Conservation (phyloP, 805 yeast genomes). For the Candida multigemmis region DNA sequence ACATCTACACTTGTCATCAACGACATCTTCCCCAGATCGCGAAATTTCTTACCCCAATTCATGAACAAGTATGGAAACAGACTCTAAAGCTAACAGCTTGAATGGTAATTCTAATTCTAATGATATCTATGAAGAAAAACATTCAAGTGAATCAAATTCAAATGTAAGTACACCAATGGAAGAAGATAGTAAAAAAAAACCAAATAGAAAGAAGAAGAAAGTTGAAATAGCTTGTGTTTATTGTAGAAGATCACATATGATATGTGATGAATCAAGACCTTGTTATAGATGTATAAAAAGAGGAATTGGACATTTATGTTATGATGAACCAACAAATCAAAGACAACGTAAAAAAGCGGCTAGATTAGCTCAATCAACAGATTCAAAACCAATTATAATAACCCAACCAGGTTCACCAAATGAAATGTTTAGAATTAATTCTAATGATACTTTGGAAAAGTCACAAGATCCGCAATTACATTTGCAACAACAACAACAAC, state of each 20-base stretch:
- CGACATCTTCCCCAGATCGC: too few species aligned
- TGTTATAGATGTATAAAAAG: conserved; percentile 80
- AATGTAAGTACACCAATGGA: too few species aligned
- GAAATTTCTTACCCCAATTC: too few species aligned
- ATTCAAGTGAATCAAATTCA: too few species aligned
- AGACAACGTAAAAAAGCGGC: conserved; percentile 32
- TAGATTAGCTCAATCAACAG: conserved; percentile 8
- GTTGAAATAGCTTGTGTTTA: conserved; percentile 74
- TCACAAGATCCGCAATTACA: conserved; percentile 2
- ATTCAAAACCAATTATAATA: conserved; percentile 3
- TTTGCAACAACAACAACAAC: conserved; percentile 1
- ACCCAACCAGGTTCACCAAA: conserved; percentile 1
- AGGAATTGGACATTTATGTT: conserved; percentile 82
- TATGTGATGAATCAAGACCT: conserved; percentile 73
- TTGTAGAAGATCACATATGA: conserved; percentile 90
- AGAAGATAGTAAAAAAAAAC: too few species aligned
- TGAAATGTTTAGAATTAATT: too few species aligned
- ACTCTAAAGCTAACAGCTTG: too few species aligned
- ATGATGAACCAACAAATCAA: conserved; percentile 51
- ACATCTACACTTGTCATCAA: too few species aligned
- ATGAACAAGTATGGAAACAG: too few species aligned
- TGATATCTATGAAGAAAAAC: too few species aligned
- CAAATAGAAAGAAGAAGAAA: conserved; percentile 35
- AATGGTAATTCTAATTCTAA: too few species aligned
- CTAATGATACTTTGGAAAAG: conserved; percentile 3